phyloP scores from a whole-genome alignment of 495 filamentous ascomycete genomes.

The Hamigera avellanea region DNA sequence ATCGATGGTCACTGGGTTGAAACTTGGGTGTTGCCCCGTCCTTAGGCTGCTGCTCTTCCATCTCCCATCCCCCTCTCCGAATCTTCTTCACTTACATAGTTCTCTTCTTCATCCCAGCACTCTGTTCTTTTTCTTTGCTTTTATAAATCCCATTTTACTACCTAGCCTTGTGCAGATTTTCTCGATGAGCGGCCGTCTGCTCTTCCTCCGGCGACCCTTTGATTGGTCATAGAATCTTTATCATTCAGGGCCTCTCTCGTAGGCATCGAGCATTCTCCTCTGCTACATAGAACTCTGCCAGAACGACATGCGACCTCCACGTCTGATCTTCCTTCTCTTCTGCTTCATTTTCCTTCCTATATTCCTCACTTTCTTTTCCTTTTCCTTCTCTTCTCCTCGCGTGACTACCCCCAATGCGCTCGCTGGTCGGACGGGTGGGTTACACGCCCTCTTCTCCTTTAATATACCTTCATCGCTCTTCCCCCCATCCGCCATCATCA shows the following conservation, averaged over 20 bases:
- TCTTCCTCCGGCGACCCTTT: conserved; percentile 21
- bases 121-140: conserved; percentile 4
- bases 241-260: neutral
- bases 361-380: conserved; percentile 40
- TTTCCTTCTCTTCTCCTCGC: conserved; percentile 24
- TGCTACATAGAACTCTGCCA: too few relatives aligned
- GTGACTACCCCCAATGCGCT: conserved; percentile 29
- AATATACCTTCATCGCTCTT: conserved; percentile 69
- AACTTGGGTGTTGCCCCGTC: too few relatives aligned
- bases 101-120: neutral
- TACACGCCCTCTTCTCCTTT: conserved; percentile 51
- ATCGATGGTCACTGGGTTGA: too few relatives aligned
- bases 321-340: conserved; percentile 38
- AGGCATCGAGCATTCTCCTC: neutral
- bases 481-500: conserved; percentile 88
- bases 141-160: conserved; percentile 6
- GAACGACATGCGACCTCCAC: conserved; percentile 43
- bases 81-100: neutral
- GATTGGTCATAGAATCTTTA: conserved; percentile 23
- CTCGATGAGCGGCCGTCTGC: conserved; percentile 28
- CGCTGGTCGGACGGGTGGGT: conserved; percentile 27
- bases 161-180: conserved; percentile 11
- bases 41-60: too few relatives aligned
- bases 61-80: neutral
- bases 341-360: conserved; percentile 44